phyloP scores from a whole-genome alignment of 2,329 filamentous ascomycete genomes.

The Sphaerulina vaccinii region DNA sequence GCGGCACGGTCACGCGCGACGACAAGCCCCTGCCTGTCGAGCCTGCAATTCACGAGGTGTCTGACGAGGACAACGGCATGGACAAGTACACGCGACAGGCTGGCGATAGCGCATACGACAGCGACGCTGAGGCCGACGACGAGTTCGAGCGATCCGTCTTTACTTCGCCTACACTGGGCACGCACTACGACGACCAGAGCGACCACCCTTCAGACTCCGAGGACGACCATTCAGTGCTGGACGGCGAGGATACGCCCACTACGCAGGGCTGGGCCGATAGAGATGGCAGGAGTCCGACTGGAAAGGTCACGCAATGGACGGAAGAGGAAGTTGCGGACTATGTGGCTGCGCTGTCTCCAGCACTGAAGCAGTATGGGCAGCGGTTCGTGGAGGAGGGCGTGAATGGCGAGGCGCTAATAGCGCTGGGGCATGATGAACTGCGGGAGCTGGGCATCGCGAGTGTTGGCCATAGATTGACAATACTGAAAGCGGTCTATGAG shows the following conservation, averaged over 20 bases:
- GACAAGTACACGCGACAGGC: constrained; percentile 36
- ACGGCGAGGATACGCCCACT: constrained; percentile 71
- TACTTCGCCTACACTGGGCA: constrained; percentile 63
- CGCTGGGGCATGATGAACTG: constrained; percentile 85
- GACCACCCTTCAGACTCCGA: constrained; percentile 60
- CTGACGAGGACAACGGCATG: constrained; percentile 25
- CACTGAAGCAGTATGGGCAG: constrained; percentile 37
- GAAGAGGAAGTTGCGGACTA: constrained; percentile 90
- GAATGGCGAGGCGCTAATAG: constrained; percentile 84
- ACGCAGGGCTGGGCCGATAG: constrained; percentile 48
- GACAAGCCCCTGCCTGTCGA: constrained; percentile 15
- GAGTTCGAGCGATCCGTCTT: constrained; percentile 73
- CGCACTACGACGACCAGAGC: constrained; percentile 63
- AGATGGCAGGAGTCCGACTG: constrained; percentile 59
- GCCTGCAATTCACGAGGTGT: constrained; percentile 2
- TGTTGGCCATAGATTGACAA: constrained; percentile 89
- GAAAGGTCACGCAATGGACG: constrained; percentile 76
- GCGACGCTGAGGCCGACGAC: constrained; percentile 76
- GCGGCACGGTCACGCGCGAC: constrained; percentile 19
- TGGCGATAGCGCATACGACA: constrained; percentile 59
- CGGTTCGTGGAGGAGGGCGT: constrained; percentile 78
- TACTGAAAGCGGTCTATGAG: constrained; percentile 94
- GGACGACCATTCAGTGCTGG: constrained; percentile 38
- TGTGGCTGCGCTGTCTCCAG: constrained; percentile 51
- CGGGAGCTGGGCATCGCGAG: constrained; percentile 93